These are phyloP conservation scores for Gossypium longicalyx DNA, from an alignment of 345 rosid genomes.

Conservation along the genomic window DNA sequence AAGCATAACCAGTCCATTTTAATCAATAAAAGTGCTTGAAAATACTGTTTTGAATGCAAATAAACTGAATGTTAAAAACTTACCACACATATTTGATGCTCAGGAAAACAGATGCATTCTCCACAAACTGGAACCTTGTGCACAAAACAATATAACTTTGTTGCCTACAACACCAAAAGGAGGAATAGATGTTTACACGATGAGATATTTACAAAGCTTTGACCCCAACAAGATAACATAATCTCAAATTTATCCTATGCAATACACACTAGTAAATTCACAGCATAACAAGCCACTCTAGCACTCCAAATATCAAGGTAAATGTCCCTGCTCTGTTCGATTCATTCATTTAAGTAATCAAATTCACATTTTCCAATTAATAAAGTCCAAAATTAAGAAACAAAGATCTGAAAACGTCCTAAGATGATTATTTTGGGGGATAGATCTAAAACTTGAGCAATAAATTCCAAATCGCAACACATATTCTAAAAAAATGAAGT, in stretches of 20 bases:
- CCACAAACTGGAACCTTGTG: conserved; percentile 6
- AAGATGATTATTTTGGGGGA: neutral
- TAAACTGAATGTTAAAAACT: conserved; percentile 13
- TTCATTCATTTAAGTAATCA: neutral
- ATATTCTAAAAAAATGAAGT: too few species aligned
- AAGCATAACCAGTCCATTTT: neutral
- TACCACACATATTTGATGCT: conserved; percentile 97
- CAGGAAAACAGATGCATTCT: conserved; percentile 59
- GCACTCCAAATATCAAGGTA: neutral
- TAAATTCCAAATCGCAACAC: too few species aligned
- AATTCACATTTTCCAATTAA: conserved; percentile 1
- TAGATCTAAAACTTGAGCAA: too few species aligned
- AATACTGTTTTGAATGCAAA: neutral
- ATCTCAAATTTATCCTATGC: neutral
- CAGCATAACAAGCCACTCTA: neutral
- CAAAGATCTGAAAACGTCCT: neutral
- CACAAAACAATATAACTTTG: conserved; percentile 9
- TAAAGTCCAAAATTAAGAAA: neutral
- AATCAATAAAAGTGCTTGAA: neutral
- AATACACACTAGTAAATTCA: neutral
- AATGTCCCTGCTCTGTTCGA: neutral
- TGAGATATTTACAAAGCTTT: neutral
- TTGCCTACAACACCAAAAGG: conserved; percentile 55
- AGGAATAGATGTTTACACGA: neutral
- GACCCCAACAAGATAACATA: neutral